These are phyloP conservation scores for Isatis tinctoria DNA, from an alignment of 345 rosid genomes.

Conservation along the genomic window DNA sequence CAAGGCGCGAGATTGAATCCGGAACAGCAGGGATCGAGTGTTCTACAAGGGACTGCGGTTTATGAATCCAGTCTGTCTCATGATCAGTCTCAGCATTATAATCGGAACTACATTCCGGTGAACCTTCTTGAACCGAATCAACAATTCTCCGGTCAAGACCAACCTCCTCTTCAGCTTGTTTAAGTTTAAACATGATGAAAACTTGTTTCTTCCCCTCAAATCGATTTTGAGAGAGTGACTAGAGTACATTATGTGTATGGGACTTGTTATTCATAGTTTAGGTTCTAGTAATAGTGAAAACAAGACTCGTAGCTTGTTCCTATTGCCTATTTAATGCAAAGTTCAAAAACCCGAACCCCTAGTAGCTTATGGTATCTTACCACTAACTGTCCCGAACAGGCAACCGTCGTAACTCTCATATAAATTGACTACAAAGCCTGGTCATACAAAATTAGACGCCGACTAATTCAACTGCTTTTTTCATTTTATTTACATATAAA, in stretches of 20 bases:
- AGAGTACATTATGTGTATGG: background rate
- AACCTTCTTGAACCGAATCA: conserved; percentile 58
- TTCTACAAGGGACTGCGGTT: conserved; percentile 34
- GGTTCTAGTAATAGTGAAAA: background rate
- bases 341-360: background rate
- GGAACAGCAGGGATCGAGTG: conserved; percentile 33
- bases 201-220: conserved; percentile 7
- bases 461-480: background rate
- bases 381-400: background rate
- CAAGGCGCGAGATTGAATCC: conserved; percentile 51
- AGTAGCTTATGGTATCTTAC: background rate
- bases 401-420: background rate
- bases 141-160: conserved; percentile 55
- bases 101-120: conserved; percentile 58
- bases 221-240: background rate
- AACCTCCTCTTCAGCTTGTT: conserved; percentile 48
- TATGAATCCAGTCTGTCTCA: conserved; percentile 42
- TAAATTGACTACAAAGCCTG: too few species aligned
- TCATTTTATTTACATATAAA: background rate
- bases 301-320: background rate
- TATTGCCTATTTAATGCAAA: background rate
- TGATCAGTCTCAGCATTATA: conserved; percentile 46
- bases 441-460: too few species aligned
- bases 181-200: background rate
- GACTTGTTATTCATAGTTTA: conserved; percentile 8